Base-by-base conservation (phyloP, 495 filamentous ascomycete species). In the Penicillium lagena region DNA sequence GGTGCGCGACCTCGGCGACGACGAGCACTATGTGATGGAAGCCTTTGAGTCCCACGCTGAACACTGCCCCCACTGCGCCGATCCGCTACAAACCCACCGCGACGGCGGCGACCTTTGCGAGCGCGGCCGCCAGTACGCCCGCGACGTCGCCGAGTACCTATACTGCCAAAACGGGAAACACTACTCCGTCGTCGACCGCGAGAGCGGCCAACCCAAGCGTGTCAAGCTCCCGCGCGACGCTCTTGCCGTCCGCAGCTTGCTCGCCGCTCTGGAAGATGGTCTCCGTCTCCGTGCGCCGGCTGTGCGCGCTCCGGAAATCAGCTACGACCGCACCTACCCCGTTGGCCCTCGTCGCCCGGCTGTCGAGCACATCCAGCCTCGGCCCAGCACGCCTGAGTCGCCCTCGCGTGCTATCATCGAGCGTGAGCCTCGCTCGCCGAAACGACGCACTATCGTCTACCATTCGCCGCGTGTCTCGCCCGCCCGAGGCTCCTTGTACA, bases 181-280 rank as follows among this genome's bases (percentile, higher is more conserved):
- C 36, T 74, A 63, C 51, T 77, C 76, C 0, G 61, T 61, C 9
- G 61, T 76, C 40, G 75, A 76, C 58, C 60, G 56, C 11, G 72
- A 77, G 17, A 54, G 43, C 41, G 62, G 62, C 55, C 60, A 70
- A 43, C 52, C 60, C 0, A 70, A 63, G 7, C 62, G 74, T 7
- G 64, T 80, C 42, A 73, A 76, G 54, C 70, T 79, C 15, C 75
- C 75, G 2, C 56, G 60, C 8, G 59, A 67, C 33, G 67, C 57
- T 40, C 43, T 36, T 13, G 60, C 54, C 6, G 66, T 67, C 28
- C 70, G 67, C n/a, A 57, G 50, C 7, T 56, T 80, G 11, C 63
- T 80, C 1, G 56, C 66, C 11, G 73, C 74, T 2, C 59, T 79
- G 34, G 71, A 75, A 32, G 55, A 67, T 7, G 76, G 76, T 10